Conservation (phyloP, 129 eudicot species). For the Arctium lappa region DNA sequence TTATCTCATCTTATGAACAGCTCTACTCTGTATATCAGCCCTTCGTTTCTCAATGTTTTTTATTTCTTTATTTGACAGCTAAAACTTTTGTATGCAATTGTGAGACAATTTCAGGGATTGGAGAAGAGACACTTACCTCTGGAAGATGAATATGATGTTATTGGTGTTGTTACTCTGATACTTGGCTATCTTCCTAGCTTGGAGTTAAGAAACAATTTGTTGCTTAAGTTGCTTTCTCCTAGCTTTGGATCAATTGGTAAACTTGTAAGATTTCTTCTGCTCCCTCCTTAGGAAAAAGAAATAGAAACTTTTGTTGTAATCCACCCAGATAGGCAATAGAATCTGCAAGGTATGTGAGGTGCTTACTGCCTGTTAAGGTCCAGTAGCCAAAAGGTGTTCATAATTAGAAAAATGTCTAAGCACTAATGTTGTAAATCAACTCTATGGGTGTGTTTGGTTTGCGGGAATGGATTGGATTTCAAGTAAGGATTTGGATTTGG, state of each 20-base stretch:
- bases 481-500: no score
- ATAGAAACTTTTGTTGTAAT: neutral
- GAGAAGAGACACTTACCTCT: constrained; percentile 60
- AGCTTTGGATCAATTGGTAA: constrained; percentile 67
- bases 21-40: neutral
- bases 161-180: constrained; percentile 64
- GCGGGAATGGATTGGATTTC: no score
- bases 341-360: neutral
- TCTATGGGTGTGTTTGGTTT: no score
- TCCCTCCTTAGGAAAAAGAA: neutral
- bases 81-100: constrained; percentile 2
- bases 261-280: constrained; percentile 58
- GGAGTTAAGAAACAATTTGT: constrained; percentile 64
- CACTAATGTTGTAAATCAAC: neutral
- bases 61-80: neutral
- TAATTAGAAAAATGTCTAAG: neutral
- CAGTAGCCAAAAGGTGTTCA: neutral
- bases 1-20: neutral
- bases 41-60: neutral
- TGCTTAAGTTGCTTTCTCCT: constrained; percentile 71
- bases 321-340: neutral
- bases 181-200: constrained; percentile 65
- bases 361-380: neutral
- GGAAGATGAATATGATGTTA: constrained; percentile 86
- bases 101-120: constrained; percentile 50